Evolutionary conservation across 495 filamentous ascomycete genomes (phyloP), one percentile per base, ranked within the genome.

Genomic region (Xylaria longipes): DNA sequence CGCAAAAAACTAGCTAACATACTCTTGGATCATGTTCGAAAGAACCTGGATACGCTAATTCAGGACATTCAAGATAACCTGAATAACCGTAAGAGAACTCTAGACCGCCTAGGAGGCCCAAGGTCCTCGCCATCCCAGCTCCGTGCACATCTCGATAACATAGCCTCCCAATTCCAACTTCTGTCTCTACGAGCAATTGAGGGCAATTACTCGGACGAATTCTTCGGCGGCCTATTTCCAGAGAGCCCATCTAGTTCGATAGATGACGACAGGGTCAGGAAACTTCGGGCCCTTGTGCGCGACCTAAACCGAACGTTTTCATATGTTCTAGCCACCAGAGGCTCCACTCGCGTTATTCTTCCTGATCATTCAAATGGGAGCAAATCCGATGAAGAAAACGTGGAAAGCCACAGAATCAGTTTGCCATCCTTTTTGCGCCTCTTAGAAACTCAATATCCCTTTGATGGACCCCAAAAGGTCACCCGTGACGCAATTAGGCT

Each of bases 1-100:
- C 75, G 80, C 0, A 73, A 70, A n/a, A 79, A 77, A 31, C 75
- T 84, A 25, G 77, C 75, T 61, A 73, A 63, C 29, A 71, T 81
- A 12, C 76, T 85, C 1, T 60, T 77, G 0, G 70, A 69, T 0
- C 76, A 80, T 65, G 77, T 82, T 65, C 67, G 72, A 60, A 71
- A 65, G 7, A 79, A 72, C 9, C 62, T 83, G 9, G 76, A 77
- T 5, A 70, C 39, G 1, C 45, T 82, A 0, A 78, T 82, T 33
- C 31, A 68, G 5, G 71, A 79, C 2, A 80, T 81, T 54, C 48
- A 52, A 52, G n/a, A 52, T 4, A 52, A 25, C 22, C 5, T 52
- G 22, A 22, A 25, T 11, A 52, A 25, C 48, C 48, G 50, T 17
- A 70, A 73, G 12, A 27, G 45, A 46, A 54, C 33, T 14, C 54